Base-by-base conservation (phyloP, 2,329 filamentous ascomycete species). In the Pyrenophora teres region DNA sequence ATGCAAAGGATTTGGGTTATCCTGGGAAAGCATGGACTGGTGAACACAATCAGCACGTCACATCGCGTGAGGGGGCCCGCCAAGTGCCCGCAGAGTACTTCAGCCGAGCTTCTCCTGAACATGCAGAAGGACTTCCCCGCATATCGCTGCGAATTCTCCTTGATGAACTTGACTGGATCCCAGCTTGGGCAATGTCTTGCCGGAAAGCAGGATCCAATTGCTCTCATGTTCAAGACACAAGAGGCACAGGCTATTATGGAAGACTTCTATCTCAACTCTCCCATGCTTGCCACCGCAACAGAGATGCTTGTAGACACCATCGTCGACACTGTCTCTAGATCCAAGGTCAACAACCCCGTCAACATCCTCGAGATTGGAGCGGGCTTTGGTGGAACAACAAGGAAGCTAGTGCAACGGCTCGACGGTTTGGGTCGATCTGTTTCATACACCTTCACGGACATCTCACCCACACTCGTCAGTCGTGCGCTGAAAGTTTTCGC, bases 391-490 rank as follows among this genome's bases (percentile, higher is more conserved):
- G 41, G 41, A 8, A 44, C 41, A 13, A 44, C 41, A 23, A 37
- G 21, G 23, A 36, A 27, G 13, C 39, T 52, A 25, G 44, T 33
- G 6, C 31, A 52, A 37, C 16, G 31, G 10, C 44, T 52, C 16
- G n/a, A 18, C 6, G 9, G 7, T 3, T 25, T 43, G 12, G 46
- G 39, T 3, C 31, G 25, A 4, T 8, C 39, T 7, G 18, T 77
- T 12, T 61, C 71, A 38, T 78, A 77, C 54, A 74, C 67, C 0
- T 75, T 76, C 47, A 75, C 69, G 2, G 76, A 78, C 37, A 60
- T 77, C 0, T 71, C 74, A 0, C 40, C 67, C 0, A 70, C 72
- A 0, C 62, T 77, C 10, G 64, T 78, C n/a, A n/a, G 31, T 9
- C 31, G 31, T 16, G 41, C 41, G 1, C 62, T 67, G 0, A 63